These are phyloP conservation scores for Taphrina communis DNA, from an alignment of 1,139 yeast species.

Conservation along the genomic window DNA sequence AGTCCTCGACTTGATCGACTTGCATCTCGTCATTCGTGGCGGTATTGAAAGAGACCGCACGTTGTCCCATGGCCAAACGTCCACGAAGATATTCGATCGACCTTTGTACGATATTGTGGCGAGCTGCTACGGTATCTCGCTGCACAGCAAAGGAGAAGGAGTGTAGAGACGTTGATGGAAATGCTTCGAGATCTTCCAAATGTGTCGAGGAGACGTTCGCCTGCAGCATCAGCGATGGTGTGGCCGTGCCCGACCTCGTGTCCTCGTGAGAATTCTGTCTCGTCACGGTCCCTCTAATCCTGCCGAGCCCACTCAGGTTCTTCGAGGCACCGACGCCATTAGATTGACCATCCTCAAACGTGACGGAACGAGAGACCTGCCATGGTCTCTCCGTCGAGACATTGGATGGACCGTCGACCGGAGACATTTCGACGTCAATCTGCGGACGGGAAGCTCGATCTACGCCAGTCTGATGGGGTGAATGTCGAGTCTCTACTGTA, in stretches of 20 bases:
- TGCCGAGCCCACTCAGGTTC: conserved; percentile 28
- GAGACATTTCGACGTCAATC: conserved; percentile 1
- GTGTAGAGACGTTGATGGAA: conserved; percentile 38
- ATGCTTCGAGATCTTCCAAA: conserved; percentile 38
- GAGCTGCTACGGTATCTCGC: conserved; percentile 35
- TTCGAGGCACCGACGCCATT: conserved; percentile 1
- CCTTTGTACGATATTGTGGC: conserved; percentile 34
- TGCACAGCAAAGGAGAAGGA: conserved; percentile 39
- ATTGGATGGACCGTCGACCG: conserved; percentile 4
- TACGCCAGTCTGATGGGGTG: not conserved
- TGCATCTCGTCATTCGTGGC: conserved; percentile 1
- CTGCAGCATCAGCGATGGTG: conserved; percentile 16
- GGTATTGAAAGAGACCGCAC: conserved; percentile 23
- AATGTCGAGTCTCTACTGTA: not conserved
- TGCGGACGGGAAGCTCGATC: not conserved
- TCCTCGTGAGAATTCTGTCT: conserved; percentile 33
- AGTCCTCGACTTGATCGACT: conserved; percentile 6
- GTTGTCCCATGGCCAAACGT: conserved; percentile 10
- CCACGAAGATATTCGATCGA: conserved; percentile 38
- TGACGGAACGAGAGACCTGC: conserved; percentile 12
- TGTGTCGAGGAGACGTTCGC: conserved; percentile 34
- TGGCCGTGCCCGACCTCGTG: conserved; percentile 2
- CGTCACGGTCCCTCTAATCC: conserved; percentile 26
- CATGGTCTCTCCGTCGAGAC: conserved; percentile 12
- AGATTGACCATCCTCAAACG: conserved; percentile 11